Conservation (phyloP, 2,329 filamentous ascomycete species). For the Penicillium griseofulvum region DNA sequence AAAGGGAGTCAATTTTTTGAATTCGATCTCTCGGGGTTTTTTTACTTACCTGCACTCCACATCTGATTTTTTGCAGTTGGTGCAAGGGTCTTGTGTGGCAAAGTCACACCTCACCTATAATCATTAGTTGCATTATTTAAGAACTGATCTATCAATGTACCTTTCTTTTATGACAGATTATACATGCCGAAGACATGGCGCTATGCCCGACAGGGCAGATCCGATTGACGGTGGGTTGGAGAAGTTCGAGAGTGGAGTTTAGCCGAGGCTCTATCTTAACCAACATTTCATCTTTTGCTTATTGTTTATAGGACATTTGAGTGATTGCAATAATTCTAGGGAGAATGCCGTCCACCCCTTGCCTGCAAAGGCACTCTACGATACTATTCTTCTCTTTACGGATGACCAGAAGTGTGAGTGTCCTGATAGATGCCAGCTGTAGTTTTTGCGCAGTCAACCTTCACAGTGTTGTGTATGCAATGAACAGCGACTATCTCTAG, state of each 20-base stretch:
- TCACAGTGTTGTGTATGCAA: slow-evolving; percentile 40
- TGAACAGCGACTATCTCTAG: slow-evolving; percentile 22
- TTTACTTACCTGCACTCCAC: slow-evolving; percentile 25
- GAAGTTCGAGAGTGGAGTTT: slow-evolving; percentile 11
- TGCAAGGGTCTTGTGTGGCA: slow-evolving; percentile 27
- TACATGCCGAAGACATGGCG: slow-evolving; percentile 31
- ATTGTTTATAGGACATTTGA: slow-evolving; percentile 46
- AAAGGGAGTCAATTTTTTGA: background rate
- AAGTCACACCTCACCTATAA: slow-evolving; percentile 27
- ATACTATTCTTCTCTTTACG: slow-evolving; percentile 52
- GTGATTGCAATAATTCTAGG: slow-evolving; percentile 54
- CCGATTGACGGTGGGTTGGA: slow-evolving; percentile 11
- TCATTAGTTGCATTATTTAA: slow-evolving; percentile 13
- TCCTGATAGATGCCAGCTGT: slow-evolving; percentile 49
- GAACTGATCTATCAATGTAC: slow-evolving; percentile 22
- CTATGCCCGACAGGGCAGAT: slow-evolving; percentile 15
- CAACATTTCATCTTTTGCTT: background rate
- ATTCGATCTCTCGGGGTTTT: background rate
- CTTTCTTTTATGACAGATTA: slow-evolving; percentile 47
- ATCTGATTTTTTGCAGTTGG: slow-evolving; percentile 25
- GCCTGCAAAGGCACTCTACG: slow-evolving; percentile 50
- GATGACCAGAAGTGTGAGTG: slow-evolving; percentile 49
- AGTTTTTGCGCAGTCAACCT: slow-evolving; percentile 57
- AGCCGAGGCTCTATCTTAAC: slow-evolving; percentile 8
- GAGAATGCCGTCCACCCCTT: slow-evolving; percentile 54